These are phyloP conservation scores for Geoglossum glabrum DNA, from an alignment of 495 filamentous ascomycete species.

Conservation along the genomic window DNA sequence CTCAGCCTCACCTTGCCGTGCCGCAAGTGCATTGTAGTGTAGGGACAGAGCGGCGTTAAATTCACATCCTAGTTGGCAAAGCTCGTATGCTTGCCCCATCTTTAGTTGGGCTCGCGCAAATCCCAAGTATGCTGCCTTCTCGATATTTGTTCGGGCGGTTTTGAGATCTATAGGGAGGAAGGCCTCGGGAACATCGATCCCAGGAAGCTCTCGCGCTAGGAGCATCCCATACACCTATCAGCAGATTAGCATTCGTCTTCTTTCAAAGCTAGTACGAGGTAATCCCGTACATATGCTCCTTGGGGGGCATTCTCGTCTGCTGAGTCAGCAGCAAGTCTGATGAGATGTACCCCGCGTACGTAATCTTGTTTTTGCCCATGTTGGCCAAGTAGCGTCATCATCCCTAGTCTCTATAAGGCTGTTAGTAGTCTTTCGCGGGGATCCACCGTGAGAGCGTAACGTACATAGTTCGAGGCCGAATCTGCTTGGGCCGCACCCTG, in stretches of 20 bases:
- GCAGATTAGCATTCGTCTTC: conserved; percentile 7
- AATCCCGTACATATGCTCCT: conserved; percentile 56
- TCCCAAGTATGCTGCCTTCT: conserved; percentile 89
- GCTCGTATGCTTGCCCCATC: conserved; percentile 90
- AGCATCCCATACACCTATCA: conserved; percentile 82
- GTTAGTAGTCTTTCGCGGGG: conserved; percentile 5
- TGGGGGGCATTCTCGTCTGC: conserved; percentile 96
- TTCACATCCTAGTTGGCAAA: conserved; percentile 82
- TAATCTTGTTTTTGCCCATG: conserved; percentile 74
- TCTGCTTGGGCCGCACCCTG: conserved; percentile 57
- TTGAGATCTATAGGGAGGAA: conserved; percentile 55
- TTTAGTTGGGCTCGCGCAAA: conserved; percentile 96
- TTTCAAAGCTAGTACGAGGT: neutral
- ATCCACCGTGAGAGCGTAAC: conserved; percentile 6
- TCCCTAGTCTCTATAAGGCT: conserved; percentile 47
- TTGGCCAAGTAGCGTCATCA: conserved; percentile 93
- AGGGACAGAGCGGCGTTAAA: conserved; percentile 83
- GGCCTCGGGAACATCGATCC: conserved; percentile 59
- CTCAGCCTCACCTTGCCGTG: conserved; percentile 72
- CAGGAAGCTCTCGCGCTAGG: conserved; percentile 69
- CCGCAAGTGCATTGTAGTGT: conserved; percentile 88
- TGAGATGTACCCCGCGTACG: conserved; percentile 54
- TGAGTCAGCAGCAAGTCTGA: conserved; percentile 60
- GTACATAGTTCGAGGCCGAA: conserved; percentile 76
- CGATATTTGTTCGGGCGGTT: conserved; percentile 68